Evolutionary conservation across 192 early-diverging fungal species (phyloP).

Genomic region (Haplosporangium gracile): DNA sequence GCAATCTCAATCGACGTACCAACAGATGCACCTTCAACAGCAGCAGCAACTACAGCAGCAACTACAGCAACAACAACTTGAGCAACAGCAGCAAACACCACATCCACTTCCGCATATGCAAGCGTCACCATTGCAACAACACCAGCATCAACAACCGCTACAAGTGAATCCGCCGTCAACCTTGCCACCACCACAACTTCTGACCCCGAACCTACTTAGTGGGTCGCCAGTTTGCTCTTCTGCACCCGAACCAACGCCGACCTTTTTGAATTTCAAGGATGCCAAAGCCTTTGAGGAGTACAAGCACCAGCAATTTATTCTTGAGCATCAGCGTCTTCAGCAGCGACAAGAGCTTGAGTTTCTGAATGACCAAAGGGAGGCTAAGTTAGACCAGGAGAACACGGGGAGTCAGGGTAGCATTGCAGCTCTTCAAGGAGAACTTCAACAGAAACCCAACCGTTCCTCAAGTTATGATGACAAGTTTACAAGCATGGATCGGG

Average conservation of each 20-base stretch:
- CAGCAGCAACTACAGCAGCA: not conserved
- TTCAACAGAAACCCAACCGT: not conserved
- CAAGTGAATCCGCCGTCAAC: not conserved
- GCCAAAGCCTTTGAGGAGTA: conserved; percentile 20
- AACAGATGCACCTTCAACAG: conserved; percentile 10
- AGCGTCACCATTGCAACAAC: not conserved
- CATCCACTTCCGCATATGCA: not conserved
- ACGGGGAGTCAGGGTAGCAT: not conserved
- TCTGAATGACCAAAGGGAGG: too few relatives aligned
- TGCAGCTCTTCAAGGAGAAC: not conserved
- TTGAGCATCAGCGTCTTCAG: conserved; percentile 28
- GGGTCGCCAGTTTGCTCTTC: not conserved
- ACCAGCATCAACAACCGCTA: not conserved
- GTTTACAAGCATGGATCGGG: not conserved
- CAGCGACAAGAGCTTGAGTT: conserved; percentile 17
- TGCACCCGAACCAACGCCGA: not conserved
- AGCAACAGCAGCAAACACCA: not conserved
- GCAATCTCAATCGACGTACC: not conserved
- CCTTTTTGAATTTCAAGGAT: not conserved
- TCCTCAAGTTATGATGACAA: not conserved
- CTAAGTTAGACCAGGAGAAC: not conserved
- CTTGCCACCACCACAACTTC: not conserved
- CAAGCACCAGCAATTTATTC: conserved; percentile 29
- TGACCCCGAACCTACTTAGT: not conserved
- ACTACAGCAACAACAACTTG: not conserved